These are phyloP conservation scores for Phytophthora europaea DNA, from an alignment of 352 stramenopile genomes.

Conservation along the genomic window DNA sequence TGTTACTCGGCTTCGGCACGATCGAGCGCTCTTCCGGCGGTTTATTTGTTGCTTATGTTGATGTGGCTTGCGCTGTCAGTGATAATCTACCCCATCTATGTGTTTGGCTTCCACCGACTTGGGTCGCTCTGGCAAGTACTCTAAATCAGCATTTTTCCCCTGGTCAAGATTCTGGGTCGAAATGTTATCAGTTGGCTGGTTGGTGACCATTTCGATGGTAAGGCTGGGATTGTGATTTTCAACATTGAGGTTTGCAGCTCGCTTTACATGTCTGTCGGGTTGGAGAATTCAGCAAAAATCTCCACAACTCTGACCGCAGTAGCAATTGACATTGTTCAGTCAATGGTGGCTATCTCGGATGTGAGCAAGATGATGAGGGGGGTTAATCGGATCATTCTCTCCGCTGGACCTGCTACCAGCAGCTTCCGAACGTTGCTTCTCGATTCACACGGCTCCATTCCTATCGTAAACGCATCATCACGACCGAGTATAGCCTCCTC, in stretches of 20 bases:
- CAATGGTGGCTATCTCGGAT: background rate
- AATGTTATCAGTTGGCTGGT: background rate
- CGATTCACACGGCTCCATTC: background rate
- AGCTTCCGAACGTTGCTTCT: background rate
- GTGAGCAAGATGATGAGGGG: background rate
- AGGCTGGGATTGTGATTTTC: slow-evolving; percentile 2
- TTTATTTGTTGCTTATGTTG: background rate
- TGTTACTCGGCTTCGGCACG: background rate
- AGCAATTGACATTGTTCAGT: background rate
- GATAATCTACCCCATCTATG: slow-evolving; percentile 3
- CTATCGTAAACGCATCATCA: background rate
- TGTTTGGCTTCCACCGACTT: background rate
- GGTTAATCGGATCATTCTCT: background rate
- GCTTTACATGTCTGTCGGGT: slow-evolving; percentile 1
- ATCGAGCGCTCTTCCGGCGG: background rate
- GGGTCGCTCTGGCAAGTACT: background rate
- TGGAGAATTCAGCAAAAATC: background rate
- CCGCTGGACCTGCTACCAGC: background rate
- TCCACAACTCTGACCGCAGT: background rate
- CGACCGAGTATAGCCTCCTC: background rate
- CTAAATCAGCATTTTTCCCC: background rate
- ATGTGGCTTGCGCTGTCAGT: background rate
- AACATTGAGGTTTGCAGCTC: background rate
- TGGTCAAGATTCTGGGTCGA: background rate
- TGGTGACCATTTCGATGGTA: background rate